Percentiles rank a stretch among this genome's conserved stretches.
phyloP scores from a whole-genome alignment of 2,329 filamentous ascomycete species.

The Aspergillus spinulosporus region DNA sequence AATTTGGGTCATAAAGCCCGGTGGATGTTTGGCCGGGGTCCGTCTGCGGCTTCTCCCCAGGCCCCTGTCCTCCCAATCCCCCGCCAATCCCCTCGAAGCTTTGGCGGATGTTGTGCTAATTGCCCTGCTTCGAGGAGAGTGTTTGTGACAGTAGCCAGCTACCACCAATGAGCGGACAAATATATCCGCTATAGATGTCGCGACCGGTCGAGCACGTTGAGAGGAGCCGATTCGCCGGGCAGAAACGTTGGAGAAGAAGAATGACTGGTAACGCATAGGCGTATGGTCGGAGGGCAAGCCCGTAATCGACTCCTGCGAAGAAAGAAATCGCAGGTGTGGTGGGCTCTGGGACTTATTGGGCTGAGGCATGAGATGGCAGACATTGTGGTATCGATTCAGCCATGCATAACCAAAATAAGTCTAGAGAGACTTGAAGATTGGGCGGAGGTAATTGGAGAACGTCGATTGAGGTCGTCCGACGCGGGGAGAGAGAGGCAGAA shows the following conservation, averaged over 20 bases:
- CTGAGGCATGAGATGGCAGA: constrained; percentile 64
- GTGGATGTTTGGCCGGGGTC: constrained; percentile 21
- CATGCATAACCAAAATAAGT: constrained; percentile 33
- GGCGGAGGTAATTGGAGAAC: neutral
- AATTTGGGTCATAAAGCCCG: constrained; percentile 21
- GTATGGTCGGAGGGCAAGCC: constrained; percentile 23
- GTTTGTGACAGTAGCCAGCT: constrained; percentile 53
- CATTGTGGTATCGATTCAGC: constrained; percentile 56
- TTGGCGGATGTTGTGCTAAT: constrained; percentile 28
- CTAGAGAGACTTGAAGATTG: constrained; percentile 21
- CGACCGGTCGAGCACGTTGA: constrained; percentile 31
- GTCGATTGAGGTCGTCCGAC: neutral
- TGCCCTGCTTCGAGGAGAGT: constrained; percentile 40
- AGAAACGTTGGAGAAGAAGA: constrained; percentile 27
- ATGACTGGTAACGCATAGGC: constrained; percentile 34
- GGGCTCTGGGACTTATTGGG: constrained; percentile 57
- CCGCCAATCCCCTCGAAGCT: constrained; percentile 21
- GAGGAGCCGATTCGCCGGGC: constrained; percentile 29
- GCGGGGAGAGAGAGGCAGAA: neutral
- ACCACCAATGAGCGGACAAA: constrained; percentile 57
- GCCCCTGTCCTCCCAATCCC: constrained; percentile 21
- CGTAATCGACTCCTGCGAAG: constrained; percentile 44
- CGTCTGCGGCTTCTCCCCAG: constrained; percentile 18
- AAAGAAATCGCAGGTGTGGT: constrained; percentile 49
- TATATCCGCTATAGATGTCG: constrained; percentile 49